These are phyloP conservation scores for Leersia perrieri DNA, from an alignment of 176 grass and related monocot species.

Conservation along the genomic window DNA sequence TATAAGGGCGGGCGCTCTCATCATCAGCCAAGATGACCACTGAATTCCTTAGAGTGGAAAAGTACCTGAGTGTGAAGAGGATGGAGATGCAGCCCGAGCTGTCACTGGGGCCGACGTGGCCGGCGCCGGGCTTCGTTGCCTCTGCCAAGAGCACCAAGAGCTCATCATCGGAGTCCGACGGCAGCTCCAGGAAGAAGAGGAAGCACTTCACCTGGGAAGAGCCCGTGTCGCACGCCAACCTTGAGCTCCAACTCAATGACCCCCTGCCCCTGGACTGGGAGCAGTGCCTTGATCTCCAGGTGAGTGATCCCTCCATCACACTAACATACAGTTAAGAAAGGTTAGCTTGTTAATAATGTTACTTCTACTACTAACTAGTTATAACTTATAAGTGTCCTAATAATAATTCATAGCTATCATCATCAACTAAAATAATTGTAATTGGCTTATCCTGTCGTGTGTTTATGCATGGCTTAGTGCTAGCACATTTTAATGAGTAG, in stretches of 20 bases:
- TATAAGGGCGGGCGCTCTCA: background rate
- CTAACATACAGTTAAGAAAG: background rate
- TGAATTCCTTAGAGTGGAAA: slow-evolving; percentile 31
- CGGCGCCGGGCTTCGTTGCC: slow-evolving; percentile 2
- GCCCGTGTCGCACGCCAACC: slow-evolving; percentile 30
- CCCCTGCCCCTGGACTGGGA: slow-evolving; percentile 90
- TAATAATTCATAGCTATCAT: background rate
- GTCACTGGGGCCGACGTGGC: slow-evolving; percentile 54
- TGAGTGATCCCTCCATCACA: slow-evolving; percentile 34
- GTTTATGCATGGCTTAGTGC: background rate
- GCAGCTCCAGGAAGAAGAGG: slow-evolving; percentile 68
- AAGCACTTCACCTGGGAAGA: slow-evolving; percentile 64
- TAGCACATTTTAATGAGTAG: background rate
- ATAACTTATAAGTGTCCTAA: no score
- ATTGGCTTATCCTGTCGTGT: background rate
- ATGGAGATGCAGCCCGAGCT: slow-evolving; percentile 61
- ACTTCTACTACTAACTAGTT: background rate
- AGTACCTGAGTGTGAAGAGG: slow-evolving; percentile 13
- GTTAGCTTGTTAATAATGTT: background rate
- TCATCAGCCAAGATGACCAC: slow-evolving; percentile 37
- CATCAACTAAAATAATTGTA: background rate
- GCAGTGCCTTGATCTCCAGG: slow-evolving; percentile 89
- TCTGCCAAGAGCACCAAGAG: slow-evolving; percentile 41
- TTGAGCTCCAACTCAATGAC: slow-evolving; percentile 78
- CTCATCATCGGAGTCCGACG: slow-evolving; percentile 76